Base-by-base conservation (phyloP, 1,284 basidiomycete species). In the Grifola frondosa region DNA sequence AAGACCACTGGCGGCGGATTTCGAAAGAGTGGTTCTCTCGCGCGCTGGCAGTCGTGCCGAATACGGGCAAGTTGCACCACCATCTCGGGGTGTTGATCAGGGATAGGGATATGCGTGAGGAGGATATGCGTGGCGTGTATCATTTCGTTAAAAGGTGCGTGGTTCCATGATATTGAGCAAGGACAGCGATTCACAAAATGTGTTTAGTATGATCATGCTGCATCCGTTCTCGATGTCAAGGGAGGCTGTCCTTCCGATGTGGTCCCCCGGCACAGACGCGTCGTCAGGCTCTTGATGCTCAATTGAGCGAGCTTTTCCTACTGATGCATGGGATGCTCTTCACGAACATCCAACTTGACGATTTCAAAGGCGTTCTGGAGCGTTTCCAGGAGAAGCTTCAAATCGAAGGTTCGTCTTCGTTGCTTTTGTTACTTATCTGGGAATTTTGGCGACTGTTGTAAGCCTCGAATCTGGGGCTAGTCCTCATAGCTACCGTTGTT, bases 261-360 rank as follows among this genome's bases (percentile, higher is more conserved):
- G 96, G 80, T 89, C 91, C 16, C 73, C 75, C 78, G 5, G 77
- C 84, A 0, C 91, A 93, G 63, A 74, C 81, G 31, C 80, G 82
- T 13, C 83, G 84, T 30, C 73, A 84, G 36, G 71, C 78, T 9
- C 84, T 92, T 1, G 92, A 96, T 53, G 85, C 91, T 3, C 75
- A 74, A 1, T 80, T 82, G 0, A 69, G 85, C 4, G 93, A 96
- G 33, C 77, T 97, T 2, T 98, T 98, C 52, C 81, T 97, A 10
- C 80, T 93, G 26, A 70, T 98, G 2, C 96, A 98, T 52, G 95
- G 95, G 20, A 91, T 97, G 88, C 75, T 99, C 2, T 96, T 97
- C 68, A 97, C 95, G 9, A 87, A 88, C 51, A 90, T 97, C 50
- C 81, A 96, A 55, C 80, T 98, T 16, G 95, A 99, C 64, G 88